Evolutionary conservation across 768 basidiomycete species (phyloP), one percentile per base, ranked within the genome.

Genomic region (Rhodotorula taiwanensis): DNA sequence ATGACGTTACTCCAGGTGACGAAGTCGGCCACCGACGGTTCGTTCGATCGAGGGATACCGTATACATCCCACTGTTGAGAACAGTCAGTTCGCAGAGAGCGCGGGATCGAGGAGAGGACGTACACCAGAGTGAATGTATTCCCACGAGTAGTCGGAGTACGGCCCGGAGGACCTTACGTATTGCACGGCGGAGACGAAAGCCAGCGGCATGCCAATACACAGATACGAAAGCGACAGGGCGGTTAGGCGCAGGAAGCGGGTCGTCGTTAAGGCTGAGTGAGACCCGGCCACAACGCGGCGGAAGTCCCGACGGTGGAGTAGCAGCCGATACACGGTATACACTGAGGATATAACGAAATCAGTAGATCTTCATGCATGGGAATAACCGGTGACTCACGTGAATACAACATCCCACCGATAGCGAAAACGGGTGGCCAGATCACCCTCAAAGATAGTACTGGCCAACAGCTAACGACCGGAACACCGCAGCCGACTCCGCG

Each of bases 221-320:
- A 60, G 47, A 44, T 56, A 69, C 2, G 52, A 47, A 6, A 52
- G 39, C 3, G 58, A 48, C 31, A 69, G 33, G 2, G 52, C 53
- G 39, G 47, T 42, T 3, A 69, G 55, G 9, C 67, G 67, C 1
- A 69, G 10, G 51, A 69, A 66, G 15, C 67, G 54, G 5, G 67
- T 39, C 4, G 59, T 61, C 3, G 67, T 69, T 3, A 69, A 39
- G 2, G 67, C 67, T 0, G 63, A 66, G 43, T 62, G 51, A 3
- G 67, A 50, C 2, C 54, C 45, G 3, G 27, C 42, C 3, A 69
- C 58, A 4, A 69, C 44, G 27, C 55, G 56, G 4, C 42, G 18
- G 63, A 69, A 69, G 27, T 69, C 44, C 7, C 55, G 54, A 2
- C 67, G 50, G 27, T 69, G 64, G 11, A 41, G 33, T 20, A 66